Conservation (phyloP, 1,139 yeast genomes). For the Suhomyces yuchorum region DNA sequence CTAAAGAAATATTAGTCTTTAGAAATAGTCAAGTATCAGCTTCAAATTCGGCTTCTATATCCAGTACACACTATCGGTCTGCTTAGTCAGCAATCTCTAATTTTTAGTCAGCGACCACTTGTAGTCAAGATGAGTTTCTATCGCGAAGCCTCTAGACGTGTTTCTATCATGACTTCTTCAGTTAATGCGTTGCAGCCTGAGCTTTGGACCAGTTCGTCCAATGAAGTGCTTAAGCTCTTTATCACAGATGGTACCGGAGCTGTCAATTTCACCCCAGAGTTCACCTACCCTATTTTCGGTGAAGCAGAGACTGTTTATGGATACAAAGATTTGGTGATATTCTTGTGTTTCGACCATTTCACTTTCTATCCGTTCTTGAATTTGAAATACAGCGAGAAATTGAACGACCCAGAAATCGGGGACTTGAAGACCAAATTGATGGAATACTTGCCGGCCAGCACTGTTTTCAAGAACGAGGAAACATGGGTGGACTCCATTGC, state of each 20-base stretch:
- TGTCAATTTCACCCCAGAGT: conserved; percentile 63
- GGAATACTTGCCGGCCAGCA: conserved; percentile 61
- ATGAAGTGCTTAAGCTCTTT: conserved; percentile 20
- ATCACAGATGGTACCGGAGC: conserved; percentile 58
- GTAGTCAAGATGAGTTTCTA: not conserved
- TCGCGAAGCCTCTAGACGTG: conserved; percentile 4
- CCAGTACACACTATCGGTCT: no score
- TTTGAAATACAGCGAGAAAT: conserved; percentile 55
- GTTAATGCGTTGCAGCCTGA: conserved; percentile 21
- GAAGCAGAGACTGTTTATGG: conserved; percentile 91
- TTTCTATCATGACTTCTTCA: conserved; percentile 9
- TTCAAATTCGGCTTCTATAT: no score
- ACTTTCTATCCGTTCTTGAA: conserved; percentile 53
- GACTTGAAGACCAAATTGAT: conserved; percentile 55
- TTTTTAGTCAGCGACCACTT: no score
- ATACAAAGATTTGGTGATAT: conserved; percentile 62
- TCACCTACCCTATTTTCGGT: conserved; percentile 92
- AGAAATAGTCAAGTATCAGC: no score
- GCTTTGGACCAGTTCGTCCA: conserved; percentile 21
- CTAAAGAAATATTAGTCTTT: no score
- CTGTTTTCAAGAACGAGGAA: conserved; percentile 62
- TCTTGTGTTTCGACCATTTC: conserved; percentile 49
- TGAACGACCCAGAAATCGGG: conserved; percentile 51
- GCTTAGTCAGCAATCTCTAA: no score
- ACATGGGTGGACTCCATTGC: conserved; percentile 63